Base-by-base conservation (phyloP, 164 flowering plant species). In the Liriodendron chinense region DNA sequence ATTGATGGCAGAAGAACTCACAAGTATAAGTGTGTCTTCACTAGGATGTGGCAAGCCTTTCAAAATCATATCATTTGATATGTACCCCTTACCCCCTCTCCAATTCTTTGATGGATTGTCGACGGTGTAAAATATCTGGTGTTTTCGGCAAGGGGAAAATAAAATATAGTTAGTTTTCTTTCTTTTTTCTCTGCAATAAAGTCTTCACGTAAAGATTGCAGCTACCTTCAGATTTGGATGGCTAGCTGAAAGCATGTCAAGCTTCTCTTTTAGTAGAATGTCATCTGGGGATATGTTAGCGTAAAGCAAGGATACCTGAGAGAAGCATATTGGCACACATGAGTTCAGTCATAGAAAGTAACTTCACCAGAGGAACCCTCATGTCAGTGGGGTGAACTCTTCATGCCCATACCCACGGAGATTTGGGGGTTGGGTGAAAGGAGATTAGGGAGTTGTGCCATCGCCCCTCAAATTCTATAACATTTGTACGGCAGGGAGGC, bases 211-310 rank as follows among this genome's bases (percentile, higher is more conserved):
- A 57, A 43, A 69, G 57, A 61, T n/a, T 21, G 49, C 50, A 53
- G 12, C 65, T 80, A 94, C 99, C 99, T 92, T 96, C 73, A 96
- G 79, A 84, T 96, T 96, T 26, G 99, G 99, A 76, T 94, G 88
- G 84, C 84, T 90, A 14, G 92, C 78, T 23, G 91, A 85, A 75
- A 96, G 93, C 43, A 86, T 77, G 82, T 96, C 99, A 71, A 96
- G 96, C 83, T 96, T 94, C 86, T 87, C 86, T 81, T 94, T 96
- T 34, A 96, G 98, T 70, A 96, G 83, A 78, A 96, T 96, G 73
- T 96, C 99, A 80, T 94, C 97, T 18, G 99, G 99, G 20, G 99
- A 91, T 59, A 94, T 81, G 79, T 96, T 96, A 50, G 85, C 99
- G 85, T 91, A 96, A 65, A 96, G 69, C 87, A 96, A 80, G 13